These are phyloP conservation scores for Candolleomyces efflorescens DNA, from an alignment of 768 basidiomycete genomes.

Conservation along the genomic window DNA sequence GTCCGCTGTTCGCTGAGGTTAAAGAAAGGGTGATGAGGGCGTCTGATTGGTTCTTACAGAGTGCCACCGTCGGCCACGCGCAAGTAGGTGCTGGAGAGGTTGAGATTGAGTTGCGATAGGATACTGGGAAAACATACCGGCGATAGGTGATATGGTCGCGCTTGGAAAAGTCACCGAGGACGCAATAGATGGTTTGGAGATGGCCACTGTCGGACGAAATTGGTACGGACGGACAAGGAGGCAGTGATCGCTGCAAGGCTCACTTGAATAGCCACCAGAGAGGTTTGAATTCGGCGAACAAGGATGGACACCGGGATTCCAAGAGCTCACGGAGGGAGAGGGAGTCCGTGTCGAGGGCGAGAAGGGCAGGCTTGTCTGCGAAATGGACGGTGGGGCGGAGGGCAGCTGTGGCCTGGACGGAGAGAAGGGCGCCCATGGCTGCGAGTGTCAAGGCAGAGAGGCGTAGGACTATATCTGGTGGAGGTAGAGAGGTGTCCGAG, in stretches of 20 bases:
- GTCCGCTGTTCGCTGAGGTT: conserved; percentile 38
- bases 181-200: conserved; percentile 58
- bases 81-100: conserved; percentile 37
- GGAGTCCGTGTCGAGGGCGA: conserved; percentile 31
- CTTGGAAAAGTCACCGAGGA: conserved; percentile 56
- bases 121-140: conserved; percentile 31
- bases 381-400: conserved; percentile 32
- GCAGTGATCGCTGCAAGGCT: too few species aligned
- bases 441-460: conserved; percentile 25
- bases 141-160: conserved; percentile 53
- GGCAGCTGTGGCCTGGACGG: conserved; percentile 15
- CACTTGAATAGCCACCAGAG: conserved; percentile 50
- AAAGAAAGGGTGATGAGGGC: not conserved
- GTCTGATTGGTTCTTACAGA: conserved; percentile 36
- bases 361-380: conserved; percentile 29
- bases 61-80: conserved; percentile 60
- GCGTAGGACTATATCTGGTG: not conserved
- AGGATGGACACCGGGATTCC: conserved; percentile 37
- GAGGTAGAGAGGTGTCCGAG: conserved; percentile 1
- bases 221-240: too few species aligned
- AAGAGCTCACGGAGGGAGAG: conserved; percentile 35
- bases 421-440: conserved; percentile 34
- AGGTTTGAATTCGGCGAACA: conserved; percentile 39
- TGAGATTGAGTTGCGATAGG: not conserved
- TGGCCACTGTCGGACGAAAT: conserved; percentile 46